A percentile compares a stretch with the other conserved stretches of the same genome.
Conservation (phyloP, 768 basidiomycete genomes). For the Russula sp. region DNA sequence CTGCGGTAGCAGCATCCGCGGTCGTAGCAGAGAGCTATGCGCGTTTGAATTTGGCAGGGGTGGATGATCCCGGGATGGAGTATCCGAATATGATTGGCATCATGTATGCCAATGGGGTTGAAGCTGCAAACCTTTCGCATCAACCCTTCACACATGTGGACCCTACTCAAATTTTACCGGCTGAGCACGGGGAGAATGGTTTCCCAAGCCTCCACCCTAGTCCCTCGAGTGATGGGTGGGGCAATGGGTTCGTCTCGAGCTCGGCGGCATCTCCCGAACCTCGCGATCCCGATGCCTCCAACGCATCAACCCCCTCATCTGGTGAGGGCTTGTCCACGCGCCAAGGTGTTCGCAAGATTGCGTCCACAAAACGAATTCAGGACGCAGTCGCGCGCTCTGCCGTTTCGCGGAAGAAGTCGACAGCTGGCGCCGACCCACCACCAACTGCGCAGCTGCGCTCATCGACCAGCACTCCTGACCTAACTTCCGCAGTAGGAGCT, state of each 20-base stretch:
- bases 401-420: slow-evolving; percentile 43
- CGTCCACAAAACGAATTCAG: slow-evolving; percentile 54
- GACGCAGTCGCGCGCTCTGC: slow-evolving; percentile 30
- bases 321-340: slow-evolving; percentile 40
- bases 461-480: slow-evolving; percentile 63
- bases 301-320: slow-evolving; percentile 68
- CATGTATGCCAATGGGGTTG: slow-evolving; percentile 47
- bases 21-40: slow-evolving; percentile 70
- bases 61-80: slow-evolving; percentile 53
- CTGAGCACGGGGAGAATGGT: slow-evolving; percentile 34
- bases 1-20: slow-evolving; percentile 57
- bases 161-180: slow-evolving; percentile 77
- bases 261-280: slow-evolving; percentile 71
- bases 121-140: slow-evolving; percentile 33
- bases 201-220: slow-evolving; percentile 58
- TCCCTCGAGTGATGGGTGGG: slow-evolving; percentile 76
- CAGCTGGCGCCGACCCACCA: slow-evolving; percentile 20
- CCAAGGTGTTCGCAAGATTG: slow-evolving; percentile 48
- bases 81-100: slow-evolving; percentile 62
- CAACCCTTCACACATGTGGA: slow-evolving; percentile 74
- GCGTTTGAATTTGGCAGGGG: slow-evolving; percentile 44
- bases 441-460: slow-evolving; percentile 35
- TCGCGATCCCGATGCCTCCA: slow-evolving; percentile 56
- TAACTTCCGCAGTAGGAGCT: slow-evolving; percentile 29
- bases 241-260: slow-evolving; percentile 56